Percentiles rank a stretch among this genome's conserved stretches.
phyloP scores from a whole-genome alignment of 768 basidiomycete species.

The Tricholoma saponaceum region DNA sequence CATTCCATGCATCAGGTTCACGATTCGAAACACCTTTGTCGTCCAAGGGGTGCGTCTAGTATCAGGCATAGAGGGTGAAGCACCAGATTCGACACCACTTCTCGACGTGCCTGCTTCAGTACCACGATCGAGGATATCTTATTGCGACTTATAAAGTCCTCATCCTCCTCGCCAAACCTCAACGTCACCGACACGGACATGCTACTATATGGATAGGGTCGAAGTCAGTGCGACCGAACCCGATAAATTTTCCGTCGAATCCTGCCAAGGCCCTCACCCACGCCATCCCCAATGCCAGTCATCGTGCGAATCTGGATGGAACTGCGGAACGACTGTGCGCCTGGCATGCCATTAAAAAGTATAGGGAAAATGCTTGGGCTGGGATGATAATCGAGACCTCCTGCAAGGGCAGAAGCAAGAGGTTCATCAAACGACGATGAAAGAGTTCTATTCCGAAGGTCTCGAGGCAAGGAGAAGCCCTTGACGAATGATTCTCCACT shows the following conservation, averaged over 20 bases:
- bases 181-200: slow-evolving; percentile 35
- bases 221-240: slow-evolving; percentile 41
- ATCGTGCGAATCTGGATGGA: slow-evolving; percentile 58
- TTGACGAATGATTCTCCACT: too few relatives aligned
- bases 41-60: not conserved
- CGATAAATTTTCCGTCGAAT: too few relatives aligned
- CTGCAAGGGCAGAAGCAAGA: too few relatives aligned
- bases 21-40: slow-evolving; percentile 8
- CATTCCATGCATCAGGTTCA: too few relatives aligned
- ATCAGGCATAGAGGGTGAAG: too few relatives aligned
- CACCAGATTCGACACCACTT: too few relatives aligned
- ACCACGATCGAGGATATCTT: not conserved
- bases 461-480: slow-evolving; percentile 55
- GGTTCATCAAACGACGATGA: too few relatives aligned
- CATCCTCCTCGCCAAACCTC: too few relatives aligned
- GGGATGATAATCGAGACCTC: slow-evolving; percentile 51
- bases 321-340: too few relatives aligned
- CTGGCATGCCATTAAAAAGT: too few relatives aligned
- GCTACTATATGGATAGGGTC: slow-evolving; percentile 19
- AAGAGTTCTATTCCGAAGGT: slow-evolving; percentile 16
- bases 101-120: not conserved
- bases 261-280: slow-evolving; percentile 60
- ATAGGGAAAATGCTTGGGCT: slow-evolving; percentile 60
- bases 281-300: slow-evolving; percentile 49
- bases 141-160: too few relatives aligned